Percentiles rank a stretch among this genome's conserved stretches.
phyloP scores from a whole-genome alignment of 441 rosid species.

The Erodium texanum region DNA sequence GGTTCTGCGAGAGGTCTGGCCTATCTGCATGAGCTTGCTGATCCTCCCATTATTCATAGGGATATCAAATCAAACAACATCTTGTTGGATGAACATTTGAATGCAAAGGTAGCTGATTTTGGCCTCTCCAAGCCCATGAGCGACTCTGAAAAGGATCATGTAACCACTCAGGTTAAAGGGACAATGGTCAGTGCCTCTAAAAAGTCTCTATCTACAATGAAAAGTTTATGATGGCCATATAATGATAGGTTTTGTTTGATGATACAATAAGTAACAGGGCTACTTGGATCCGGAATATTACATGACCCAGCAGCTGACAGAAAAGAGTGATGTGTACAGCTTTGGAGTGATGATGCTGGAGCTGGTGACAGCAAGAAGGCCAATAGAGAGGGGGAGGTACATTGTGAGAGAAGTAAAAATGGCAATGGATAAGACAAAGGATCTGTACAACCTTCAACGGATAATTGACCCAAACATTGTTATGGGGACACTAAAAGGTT shows the following conservation, averaged over 20 bases:
- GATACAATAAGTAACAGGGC: no score
- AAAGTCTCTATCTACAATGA: no score
- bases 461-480: conserved; percentile 45
- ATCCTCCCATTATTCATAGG: conserved; percentile 75
- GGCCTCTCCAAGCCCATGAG: conserved; percentile 66
- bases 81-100: conserved; percentile 52
- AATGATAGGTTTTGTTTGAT: no score
- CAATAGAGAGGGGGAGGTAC: conserved; percentile 59
- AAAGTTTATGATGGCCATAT: no score
- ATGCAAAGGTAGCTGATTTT: conserved; percentile 74
- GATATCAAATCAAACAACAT: conserved; percentile 68
- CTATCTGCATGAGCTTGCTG: conserved; percentile 71
- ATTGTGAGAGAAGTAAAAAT: conserved; percentile 57
- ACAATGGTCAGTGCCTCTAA: conserved; percentile 56
- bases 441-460: conserved; percentile 48
- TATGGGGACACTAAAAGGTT: conserved; percentile 39
- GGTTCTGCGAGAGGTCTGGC: conserved; percentile 67
- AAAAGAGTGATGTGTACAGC: conserved; percentile 88
- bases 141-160: conserved; percentile 41
- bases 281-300: conserved; percentile 84
- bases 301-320: conserved; percentile 77
- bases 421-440: conserved; percentile 46
- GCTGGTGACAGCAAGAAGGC: conserved; percentile 47
- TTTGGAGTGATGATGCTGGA: conserved; percentile 76
- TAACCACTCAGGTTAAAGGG: conserved; percentile 76